Base-by-base conservation (phyloP, 441 rosid genomes). In the Eutrema salsugineum region DNA sequence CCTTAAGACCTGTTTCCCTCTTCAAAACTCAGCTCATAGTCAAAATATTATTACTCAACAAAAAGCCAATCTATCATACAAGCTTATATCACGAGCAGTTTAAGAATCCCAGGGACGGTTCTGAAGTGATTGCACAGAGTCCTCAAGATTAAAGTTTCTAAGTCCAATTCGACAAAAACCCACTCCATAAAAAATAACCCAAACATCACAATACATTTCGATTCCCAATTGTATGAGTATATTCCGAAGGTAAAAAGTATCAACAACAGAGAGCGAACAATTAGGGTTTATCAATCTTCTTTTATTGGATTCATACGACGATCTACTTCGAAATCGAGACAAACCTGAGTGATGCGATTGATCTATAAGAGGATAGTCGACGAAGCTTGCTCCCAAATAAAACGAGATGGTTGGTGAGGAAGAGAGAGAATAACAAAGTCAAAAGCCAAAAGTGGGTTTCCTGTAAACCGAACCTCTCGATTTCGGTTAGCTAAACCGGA, bases 291-390 rank as follows among this genome's bases (percentile, higher is more conserved):
- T 4, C 27, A 24, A 24, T 24, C 4, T 24, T 24, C 3, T 15
- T 9, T 15, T 15, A 53, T 10, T 15, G 28, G 49, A 39, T 51
- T 38, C 39, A 5, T 42, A 42, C 20, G 11, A 61, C 36, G 16
- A 55, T 68, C 64, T 33, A 67, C 30, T 42, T 30, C 19, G 64
- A 33, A 46, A 68, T 44, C n/a, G 44, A 68, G 16, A 70, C 66
- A 11, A 36, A 58, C 74, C 74, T 58, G 30, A 11, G 46, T 1
- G 44, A 33, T 48, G 38, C 17, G 48, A 57, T 36, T 22, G 47
- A 24, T 36, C 57, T 11, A 12, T 11, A 12, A 27, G 40, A 46
- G 12, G 43, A 50, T 64, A 40, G 55, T 1, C 33, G 28, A 42
- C 24, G 11, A 39, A 57, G 32, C 33, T 56, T 19, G 22, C 27